Conservation (phyloP, 345 rosid genomes). For the Bruguiera sexangula region DNA sequence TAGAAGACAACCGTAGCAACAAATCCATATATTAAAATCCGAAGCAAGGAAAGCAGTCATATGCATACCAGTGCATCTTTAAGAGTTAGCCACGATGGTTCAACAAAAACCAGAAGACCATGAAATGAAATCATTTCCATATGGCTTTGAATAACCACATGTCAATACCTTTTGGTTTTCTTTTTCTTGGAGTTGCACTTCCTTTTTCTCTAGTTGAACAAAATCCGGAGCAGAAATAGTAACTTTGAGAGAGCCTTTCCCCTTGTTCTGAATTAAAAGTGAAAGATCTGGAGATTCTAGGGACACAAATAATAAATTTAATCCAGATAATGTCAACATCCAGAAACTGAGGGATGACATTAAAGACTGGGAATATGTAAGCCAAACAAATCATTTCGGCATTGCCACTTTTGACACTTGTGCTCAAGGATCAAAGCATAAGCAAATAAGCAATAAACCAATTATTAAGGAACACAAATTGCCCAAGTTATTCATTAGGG, state of each 20-base stretch:
- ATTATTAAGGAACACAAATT: too few species aligned
- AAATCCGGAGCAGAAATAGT: conserved; percentile 52
- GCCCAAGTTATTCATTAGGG: too few species aligned
- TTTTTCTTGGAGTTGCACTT: conserved; percentile 49
- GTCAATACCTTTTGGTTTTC: conserved; percentile 47
- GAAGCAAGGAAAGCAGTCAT: not conserved
- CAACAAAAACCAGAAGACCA: conserved; percentile 1
- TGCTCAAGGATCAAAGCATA: not conserved
- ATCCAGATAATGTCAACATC: conserved; percentile 10
- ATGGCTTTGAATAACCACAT: conserved; percentile 7
- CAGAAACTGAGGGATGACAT: not conserved
- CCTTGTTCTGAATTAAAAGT: conserved; percentile 70
- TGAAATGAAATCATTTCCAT: not conserved
- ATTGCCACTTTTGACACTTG: not conserved
- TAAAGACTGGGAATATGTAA: not conserved
- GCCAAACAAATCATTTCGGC: not conserved
- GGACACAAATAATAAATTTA: conserved; percentile 12
- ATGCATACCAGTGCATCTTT: not conserved
- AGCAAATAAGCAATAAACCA: too few species aligned
- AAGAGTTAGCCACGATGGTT: not conserved
- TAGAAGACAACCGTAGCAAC: not conserved
- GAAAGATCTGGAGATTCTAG: conserved; percentile 68
- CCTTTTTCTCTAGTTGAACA: conserved; percentile 42
- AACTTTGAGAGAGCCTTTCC: conserved; percentile 41
- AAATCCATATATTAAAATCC: not conserved